Percentiles rank a stretch among this genome's conserved stretches.
phyloP scores from a whole-genome alignment of 306 rosid genomes.

The Fagus sylvatica region DNA sequence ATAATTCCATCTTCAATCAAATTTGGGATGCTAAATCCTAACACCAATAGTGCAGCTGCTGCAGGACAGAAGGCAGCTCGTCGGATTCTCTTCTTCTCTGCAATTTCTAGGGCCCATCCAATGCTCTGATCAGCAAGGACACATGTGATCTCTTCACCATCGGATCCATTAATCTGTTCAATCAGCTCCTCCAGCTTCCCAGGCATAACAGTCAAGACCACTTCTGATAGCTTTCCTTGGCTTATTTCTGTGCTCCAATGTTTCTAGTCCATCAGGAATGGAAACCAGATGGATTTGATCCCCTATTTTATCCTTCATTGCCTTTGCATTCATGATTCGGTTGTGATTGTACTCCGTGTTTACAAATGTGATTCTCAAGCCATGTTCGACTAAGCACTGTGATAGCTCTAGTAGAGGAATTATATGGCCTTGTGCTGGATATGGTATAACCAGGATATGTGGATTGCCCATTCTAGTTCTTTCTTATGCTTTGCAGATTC shows the following conservation, averaged over 20 bases:
- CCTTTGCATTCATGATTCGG: constrained; percentile 34
- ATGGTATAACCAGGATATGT: constrained; percentile 56
- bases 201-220: constrained; percentile 46
- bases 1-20: constrained; percentile 48
- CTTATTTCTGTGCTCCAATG: constrained; percentile 32
- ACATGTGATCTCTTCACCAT: constrained; percentile 40
- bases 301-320: constrained; percentile 14
- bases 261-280: constrained; percentile 49
- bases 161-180: constrained; percentile 38
- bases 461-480: constrained; percentile 32
- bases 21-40: constrained; percentile 45
- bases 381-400: constrained; percentile 43
- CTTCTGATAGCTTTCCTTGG: constrained; percentile 44
- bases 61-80: constrained; percentile 53
- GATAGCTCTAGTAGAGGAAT: constrained; percentile 63
- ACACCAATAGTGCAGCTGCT: constrained; percentile 51
- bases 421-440: constrained; percentile 79
- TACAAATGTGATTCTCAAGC: constrained; percentile 59
- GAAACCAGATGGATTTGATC: constrained; percentile 29
- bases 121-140: constrained; percentile 62
- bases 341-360: constrained; percentile 45
- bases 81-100: constrained; percentile 46
- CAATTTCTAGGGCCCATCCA: constrained; percentile 61
- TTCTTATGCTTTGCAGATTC: constrained; percentile 5
- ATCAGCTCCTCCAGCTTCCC: constrained; percentile 51